Percentiles rank a stretch among this genome's conserved stretches.
These are phyloP conservation scores for Meredithiella fracta DNA, from an alignment of 2,329 filamentous ascomycete species.

Conservation along the genomic window DNA sequence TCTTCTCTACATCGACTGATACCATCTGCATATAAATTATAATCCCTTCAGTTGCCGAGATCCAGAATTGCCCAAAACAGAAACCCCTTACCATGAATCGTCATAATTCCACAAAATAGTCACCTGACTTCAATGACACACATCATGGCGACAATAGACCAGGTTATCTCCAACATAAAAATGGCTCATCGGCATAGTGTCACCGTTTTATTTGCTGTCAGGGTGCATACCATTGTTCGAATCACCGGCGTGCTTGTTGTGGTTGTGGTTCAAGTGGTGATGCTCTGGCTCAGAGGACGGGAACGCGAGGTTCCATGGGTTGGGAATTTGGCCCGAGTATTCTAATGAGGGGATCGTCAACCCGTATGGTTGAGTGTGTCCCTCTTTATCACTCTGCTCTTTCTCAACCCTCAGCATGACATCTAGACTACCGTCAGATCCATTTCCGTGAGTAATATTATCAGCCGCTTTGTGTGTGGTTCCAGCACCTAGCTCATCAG, in stretches of 20 bases:
- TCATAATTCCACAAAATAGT: background rate
- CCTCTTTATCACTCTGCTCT: conserved; percentile 64
- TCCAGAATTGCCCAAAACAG: background rate
- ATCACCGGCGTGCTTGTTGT: background rate
- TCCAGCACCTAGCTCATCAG: conserved; percentile 63
- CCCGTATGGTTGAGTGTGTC: conserved; percentile 68
- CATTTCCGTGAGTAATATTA: conserved; percentile 36
- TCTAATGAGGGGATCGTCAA: conserved; percentile 63
- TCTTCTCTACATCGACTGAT: background rate
- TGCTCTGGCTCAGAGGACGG: conserved; percentile 11
- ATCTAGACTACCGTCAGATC: conserved; percentile 50
- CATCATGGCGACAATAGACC: background rate
- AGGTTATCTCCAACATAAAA: background rate
- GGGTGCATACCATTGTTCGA: background rate
- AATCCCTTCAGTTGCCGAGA: background rate
- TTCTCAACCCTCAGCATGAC: conserved; percentile 78
- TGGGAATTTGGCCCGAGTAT: conserved; percentile 20
- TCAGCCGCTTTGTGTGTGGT: conserved; percentile 58
- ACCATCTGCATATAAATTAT: background rate
- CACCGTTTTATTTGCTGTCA: background rate
- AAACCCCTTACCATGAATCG: background rate
- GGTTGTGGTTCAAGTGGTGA: background rate
- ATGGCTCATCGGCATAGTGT: background rate
- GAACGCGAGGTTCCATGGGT: conserved; percentile 8
- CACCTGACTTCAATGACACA: background rate